These are phyloP conservation scores for Raffaelea albimanens DNA, from an alignment of 2,329 filamentous ascomycete species.

Conservation along the genomic window DNA sequence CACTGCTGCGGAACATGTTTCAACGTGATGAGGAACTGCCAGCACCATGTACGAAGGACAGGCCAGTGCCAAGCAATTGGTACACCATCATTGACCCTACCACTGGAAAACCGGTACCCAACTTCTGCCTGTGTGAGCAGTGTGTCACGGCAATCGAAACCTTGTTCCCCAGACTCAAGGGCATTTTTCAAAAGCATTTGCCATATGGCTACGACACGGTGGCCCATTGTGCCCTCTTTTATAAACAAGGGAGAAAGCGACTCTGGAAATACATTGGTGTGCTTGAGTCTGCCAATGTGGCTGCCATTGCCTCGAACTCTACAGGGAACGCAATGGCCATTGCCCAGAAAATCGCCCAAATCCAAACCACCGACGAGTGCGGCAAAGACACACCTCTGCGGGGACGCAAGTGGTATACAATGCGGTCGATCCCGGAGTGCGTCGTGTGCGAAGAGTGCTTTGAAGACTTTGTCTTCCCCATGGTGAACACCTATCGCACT, in stretches of 20 bases:
- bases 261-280: slow-evolving; percentile 53
- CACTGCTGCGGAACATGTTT: slow-evolving; percentile 60
- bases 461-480: slow-evolving; percentile 66
- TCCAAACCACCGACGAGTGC: slow-evolving; percentile 54
- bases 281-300: slow-evolving; percentile 47
- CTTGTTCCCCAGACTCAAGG: slow-evolving; percentile 62
- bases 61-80: slow-evolving; percentile 56
- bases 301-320: slow-evolving; percentile 31
- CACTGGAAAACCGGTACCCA: slow-evolving; percentile 51
- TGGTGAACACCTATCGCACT: slow-evolving; percentile 34
- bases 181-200: slow-evolving; percentile 51
- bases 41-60: slow-evolving; percentile 48
- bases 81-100: slow-evolving; percentile 63
- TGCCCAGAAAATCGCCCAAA: slow-evolving; percentile 51
- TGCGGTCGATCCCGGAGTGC: slow-evolving; percentile 65
- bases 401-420: slow-evolving; percentile 67
- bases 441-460: slow-evolving; percentile 86
- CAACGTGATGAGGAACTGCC: slow-evolving; percentile 44
- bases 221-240: slow-evolving; percentile 62
- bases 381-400: slow-evolving; percentile 50
- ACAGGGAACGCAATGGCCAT: slow-evolving; percentile 52
- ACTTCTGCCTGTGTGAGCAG: slow-evolving; percentile 66
- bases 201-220: slow-evolving; percentile 33
- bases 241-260: slow-evolving; percentile 37
- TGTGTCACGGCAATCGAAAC: slow-evolving; percentile 65